Base-by-base conservation (phyloP, 192 early-diverging fungal species). In the Oehlia diaphana region DNA sequence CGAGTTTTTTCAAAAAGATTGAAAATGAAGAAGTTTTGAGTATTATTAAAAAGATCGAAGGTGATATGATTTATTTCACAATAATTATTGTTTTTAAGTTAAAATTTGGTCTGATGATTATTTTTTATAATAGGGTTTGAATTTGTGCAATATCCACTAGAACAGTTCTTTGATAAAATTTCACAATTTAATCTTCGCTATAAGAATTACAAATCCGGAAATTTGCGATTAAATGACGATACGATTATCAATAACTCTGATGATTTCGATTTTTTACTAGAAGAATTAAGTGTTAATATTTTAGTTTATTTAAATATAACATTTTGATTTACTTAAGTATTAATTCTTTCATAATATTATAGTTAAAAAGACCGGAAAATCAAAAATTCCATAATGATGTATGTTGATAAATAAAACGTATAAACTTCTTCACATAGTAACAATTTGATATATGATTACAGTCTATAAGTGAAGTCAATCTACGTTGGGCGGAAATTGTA, bases 91-190 rank as follows among this genome's bases (percentile, higher is more conserved):
- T 37, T 42, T 39, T 37, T 39, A 33, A 9, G 10, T 70, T 14
- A 33, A 7, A 31, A 6, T 64, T 26, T 28, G 28, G 33, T 66
- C 9, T 66, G 2, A 66, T 14, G 10, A 10, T 65, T 65, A 9
- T 66, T 5, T 67, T 67, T 67, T 31, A 67, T 67, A 23, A 35
- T 72, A 72, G 71, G 71, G 1, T 28, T 72, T 14, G 71, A 72
- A 49, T 72, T 72, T 72, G 47, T 72, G 8, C 71, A 72, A 31
- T 72, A 72, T 50, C 47, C 71, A 72, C 3, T 72, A 14, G 71
- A 72, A 31, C 44, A 50, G 5, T n/a, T 50, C 2, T 39, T 72
- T 6, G 71, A 72, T 28, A 23, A 65, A 31, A 28, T 65, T 12
- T 9, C 64, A 28, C 28, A 23, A 31, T 65, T 65, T 28, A 28